Percentiles rank a stretch among this genome's conserved stretches.
Evolutionary conservation across 768 basidiomycete genomes (phyloP).

Genomic region (Trametes maxima): DNA sequence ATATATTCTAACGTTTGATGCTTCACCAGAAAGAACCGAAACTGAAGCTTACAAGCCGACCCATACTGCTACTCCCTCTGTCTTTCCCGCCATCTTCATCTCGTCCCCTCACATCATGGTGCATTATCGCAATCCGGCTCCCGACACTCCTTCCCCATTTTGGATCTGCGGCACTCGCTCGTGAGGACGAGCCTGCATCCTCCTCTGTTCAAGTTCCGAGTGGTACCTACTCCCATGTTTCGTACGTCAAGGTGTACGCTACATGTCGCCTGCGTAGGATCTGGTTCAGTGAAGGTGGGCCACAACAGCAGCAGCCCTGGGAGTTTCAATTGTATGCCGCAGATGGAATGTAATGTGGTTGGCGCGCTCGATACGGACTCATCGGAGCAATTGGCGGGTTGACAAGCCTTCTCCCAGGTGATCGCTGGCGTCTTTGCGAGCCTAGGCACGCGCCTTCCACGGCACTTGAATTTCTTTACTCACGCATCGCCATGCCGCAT

Average conservation of each 20-base stretch:
- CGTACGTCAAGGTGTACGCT: slow-evolving; percentile 77
- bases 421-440: too few species aligned
- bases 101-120: slow-evolving; percentile 68
- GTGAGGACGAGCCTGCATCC: slow-evolving; percentile 26
- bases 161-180: slow-evolving; percentile 46
- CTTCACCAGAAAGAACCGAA: slow-evolving; percentile 53
- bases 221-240: slow-evolving; percentile 63
- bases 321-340: slow-evolving; percentile 69
- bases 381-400: too few species aligned
- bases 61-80: slow-evolving; percentile 73
- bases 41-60: slow-evolving; percentile 48
- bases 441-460: too few species aligned
- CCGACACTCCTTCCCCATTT: slow-evolving; percentile 64
- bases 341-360: background rate
- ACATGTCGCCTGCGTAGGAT: slow-evolving; percentile 76
- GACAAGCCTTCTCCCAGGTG: too few species aligned
- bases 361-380: background rate
- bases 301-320: slow-evolving; percentile 62
- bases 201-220: slow-evolving; percentile 41
- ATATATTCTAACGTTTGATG: background rate
- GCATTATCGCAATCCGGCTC: slow-evolving; percentile 62
- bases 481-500: background rate
- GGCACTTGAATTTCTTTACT: too few species aligned
- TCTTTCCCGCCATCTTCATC: slow-evolving; percentile 59
- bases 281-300: slow-evolving; percentile 67